Percentiles rank a stretch among this genome's conserved stretches.
phyloP scores from a whole-genome alignment of 257 asterid species.

The Haberlea rhodopensis region DNA sequence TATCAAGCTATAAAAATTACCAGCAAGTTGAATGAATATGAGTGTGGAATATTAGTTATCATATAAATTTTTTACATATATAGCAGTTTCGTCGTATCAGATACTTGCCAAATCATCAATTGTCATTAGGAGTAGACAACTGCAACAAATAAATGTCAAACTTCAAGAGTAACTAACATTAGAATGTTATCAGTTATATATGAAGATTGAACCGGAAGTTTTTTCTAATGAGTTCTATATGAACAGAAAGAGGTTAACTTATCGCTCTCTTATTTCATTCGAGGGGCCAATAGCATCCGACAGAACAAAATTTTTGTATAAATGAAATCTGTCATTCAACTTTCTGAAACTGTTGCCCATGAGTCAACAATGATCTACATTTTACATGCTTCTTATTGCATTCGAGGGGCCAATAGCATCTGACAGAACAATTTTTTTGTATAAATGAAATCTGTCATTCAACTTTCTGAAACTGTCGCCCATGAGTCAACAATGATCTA shows the following conservation, averaged over 20 bases:
- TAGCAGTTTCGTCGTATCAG: not conserved
- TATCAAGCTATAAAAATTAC: not conserved
- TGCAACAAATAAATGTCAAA: not conserved
- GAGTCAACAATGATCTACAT: not conserved
- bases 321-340: conserved; percentile 17
- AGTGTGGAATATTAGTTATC: not conserved
- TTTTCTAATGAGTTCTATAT: conserved; percentile 6
- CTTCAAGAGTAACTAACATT: not conserved
- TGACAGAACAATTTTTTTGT: not conserved
- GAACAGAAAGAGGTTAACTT: not conserved
- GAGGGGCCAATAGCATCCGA: conserved; percentile 18
- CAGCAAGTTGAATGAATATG: not conserved
- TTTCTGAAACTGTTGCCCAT: conserved; percentile 11
- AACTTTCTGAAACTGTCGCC: conserved; percentile 13
- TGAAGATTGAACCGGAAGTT: conserved; percentile 7
- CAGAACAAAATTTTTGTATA: not conserved
- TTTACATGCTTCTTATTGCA: not conserved
- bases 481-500: not conserved
- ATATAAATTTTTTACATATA: not conserved
- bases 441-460: conserved; percentile 13
- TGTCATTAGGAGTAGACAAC: not conserved
- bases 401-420: conserved; percentile 16
- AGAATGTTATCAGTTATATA: conserved; percentile 2
- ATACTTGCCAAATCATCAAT: not conserved
- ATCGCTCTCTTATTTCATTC: not conserved